phyloP scores from a whole-genome alignment of 2,329 filamentous ascomycete species.

The Colletotrichum neosansevieriae region DNA sequence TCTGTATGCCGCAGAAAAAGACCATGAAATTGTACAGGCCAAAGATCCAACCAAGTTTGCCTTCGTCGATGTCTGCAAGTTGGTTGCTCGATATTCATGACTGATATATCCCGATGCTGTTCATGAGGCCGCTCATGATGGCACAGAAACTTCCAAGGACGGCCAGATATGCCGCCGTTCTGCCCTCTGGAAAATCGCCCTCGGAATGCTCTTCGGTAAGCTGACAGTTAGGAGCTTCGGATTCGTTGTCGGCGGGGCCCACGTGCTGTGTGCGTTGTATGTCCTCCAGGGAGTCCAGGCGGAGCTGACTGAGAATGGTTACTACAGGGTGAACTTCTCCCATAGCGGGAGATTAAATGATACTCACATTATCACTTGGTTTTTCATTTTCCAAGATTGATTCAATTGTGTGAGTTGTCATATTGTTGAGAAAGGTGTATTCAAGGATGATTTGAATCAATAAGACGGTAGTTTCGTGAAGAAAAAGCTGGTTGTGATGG shows the following conservation, averaged over 20 bases:
- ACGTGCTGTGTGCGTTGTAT: too few species aligned
- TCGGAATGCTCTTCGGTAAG: neutral
- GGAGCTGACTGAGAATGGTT: too few species aligned
- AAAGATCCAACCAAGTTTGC: slow-evolving; percentile 77
- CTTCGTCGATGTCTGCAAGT: slow-evolving; percentile 66
- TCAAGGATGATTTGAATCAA: too few species aligned
- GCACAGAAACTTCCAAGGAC: slow-evolving; percentile 75
- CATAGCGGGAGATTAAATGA: too few species aligned
- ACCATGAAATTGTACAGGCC: slow-evolving; percentile 75
- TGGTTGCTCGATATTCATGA: slow-evolving; percentile 74
- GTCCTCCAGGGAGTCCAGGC: too few species aligned
- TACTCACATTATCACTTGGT: too few species aligned
- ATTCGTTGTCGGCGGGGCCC: neutral
- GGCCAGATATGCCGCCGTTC: slow-evolving; percentile 72
- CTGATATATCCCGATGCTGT: slow-evolving; percentile 73
- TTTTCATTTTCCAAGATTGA: too few species aligned
- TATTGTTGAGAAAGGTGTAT: too few species aligned
- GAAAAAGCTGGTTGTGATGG: too few species aligned
- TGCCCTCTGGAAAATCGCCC: slow-evolving; percentile 74
- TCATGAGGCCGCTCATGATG: slow-evolving; percentile 71
- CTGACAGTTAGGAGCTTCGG: neutral
- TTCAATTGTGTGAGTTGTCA: too few species aligned
- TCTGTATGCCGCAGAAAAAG: slow-evolving; percentile 76
- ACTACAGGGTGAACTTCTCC: too few species aligned
- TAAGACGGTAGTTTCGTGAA: too few species aligned